These are phyloP conservation scores for Aureobasidium musti DNA, from an alignment of 2,329 filamentous ascomycete species.

Conservation along the genomic window DNA sequence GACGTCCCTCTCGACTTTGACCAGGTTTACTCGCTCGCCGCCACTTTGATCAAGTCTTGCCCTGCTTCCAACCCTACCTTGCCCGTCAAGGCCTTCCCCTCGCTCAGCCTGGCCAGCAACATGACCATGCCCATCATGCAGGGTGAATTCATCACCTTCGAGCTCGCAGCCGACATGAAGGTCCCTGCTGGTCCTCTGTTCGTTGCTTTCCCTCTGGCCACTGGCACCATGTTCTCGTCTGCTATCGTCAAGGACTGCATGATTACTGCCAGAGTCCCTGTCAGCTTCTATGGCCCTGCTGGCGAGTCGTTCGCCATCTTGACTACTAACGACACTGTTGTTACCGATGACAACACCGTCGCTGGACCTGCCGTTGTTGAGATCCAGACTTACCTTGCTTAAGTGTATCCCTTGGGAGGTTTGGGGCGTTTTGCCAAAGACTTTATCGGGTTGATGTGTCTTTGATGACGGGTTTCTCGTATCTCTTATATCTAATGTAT, in stretches of 20 bases:
- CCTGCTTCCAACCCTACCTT: slow-evolving; percentile 57
- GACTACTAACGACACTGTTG: slow-evolving; percentile 31
- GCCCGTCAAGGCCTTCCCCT: slow-evolving; percentile 55
- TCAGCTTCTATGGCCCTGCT: slow-evolving; percentile 32
- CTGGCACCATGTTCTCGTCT: slow-evolving; percentile 33
- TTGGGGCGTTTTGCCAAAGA: background rate
- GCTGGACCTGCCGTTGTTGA: slow-evolving; percentile 36
- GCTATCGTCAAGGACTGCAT: slow-evolving; percentile 27
- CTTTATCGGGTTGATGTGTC: background rate
- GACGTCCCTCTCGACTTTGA: slow-evolving; percentile 61
- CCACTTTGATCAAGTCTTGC: slow-evolving; percentile 62
- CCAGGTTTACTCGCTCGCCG: slow-evolving; percentile 65
- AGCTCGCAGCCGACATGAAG: slow-evolving; percentile 32
- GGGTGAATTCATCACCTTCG: slow-evolving; percentile 34
- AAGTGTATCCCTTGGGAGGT: background rate
- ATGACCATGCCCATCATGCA: slow-evolving; percentile 1
- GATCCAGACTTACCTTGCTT: background rate
- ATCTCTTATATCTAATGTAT: background rate
- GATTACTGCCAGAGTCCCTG: slow-evolving; percentile 28
- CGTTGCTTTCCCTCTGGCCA: slow-evolving; percentile 35
- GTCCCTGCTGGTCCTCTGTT: slow-evolving; percentile 36
- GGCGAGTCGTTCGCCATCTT: slow-evolving; percentile 38
- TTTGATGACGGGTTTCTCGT: slow-evolving; percentile 11
- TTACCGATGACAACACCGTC: slow-evolving; percentile 38
- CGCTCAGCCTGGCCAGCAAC: slow-evolving; percentile 31